Conservation (phyloP, 2,329 filamentous ascomycete genomes). For the Talaromyces sp. region DNA sequence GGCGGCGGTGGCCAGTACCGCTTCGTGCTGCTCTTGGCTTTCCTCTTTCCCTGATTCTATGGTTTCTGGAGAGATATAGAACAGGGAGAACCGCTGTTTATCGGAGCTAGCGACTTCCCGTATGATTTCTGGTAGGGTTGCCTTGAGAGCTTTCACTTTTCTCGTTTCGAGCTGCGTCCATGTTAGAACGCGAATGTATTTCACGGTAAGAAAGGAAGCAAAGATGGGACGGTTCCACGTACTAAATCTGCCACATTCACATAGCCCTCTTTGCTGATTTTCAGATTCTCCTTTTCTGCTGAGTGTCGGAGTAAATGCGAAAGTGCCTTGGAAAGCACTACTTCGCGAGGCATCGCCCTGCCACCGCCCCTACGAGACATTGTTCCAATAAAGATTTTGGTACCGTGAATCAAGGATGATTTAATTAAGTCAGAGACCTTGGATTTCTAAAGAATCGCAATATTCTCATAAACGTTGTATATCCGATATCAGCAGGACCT, state of each 20-base stretch:
- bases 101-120: conserved; percentile 67
- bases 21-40: conserved; percentile 17
- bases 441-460: neutral
- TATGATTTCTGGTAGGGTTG: conserved; percentile 70
- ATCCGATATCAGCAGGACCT: neutral
- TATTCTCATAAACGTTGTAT: neutral
- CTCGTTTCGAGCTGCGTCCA: conserved; percentile 50
- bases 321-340: conserved; percentile 39
- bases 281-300: conserved; percentile 55
- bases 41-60: conserved; percentile 6
- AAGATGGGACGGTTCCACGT: conserved; percentile 20
- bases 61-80: conserved; percentile 45
- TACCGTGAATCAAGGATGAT: neutral
- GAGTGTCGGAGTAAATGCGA: conserved; percentile 55
- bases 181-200: no score
- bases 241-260: conserved; percentile 56
- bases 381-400: neutral
- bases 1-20: conserved; percentile 23
- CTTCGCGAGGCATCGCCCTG: conserved; percentile 22
- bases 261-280: conserved; percentile 56
- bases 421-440: neutral
- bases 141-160: conserved; percentile 61
- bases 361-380: conserved; percentile 11
- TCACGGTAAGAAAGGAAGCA: no score
- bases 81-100: conserved; percentile 85